Base-by-base conservation (phyloP, 108 stramenopile species). In the Nitzschia putrida region DNA sequence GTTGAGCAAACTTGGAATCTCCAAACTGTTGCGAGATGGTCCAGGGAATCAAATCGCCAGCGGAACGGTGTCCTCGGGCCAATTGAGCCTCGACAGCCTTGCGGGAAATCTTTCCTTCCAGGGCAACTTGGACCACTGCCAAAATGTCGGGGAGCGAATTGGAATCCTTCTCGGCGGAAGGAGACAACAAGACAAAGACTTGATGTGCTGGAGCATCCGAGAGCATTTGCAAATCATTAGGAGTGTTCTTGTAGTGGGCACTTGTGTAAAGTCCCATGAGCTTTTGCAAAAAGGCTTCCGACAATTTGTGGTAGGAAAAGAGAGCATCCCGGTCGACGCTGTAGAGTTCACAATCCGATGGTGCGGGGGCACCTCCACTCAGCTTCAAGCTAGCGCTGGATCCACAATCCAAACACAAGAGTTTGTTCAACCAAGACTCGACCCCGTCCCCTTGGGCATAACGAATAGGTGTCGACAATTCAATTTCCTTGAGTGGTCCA, bases 11-110 rank as follows among this genome's bases (percentile, higher is more conserved):
- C 39, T 93, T 93, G 12, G 85, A 80, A 85, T 98, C 99, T 49
- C 97, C 95, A 84, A 98, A 99, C 77, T 99, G 99, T 73, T 99
- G 99, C 39, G 94, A 85, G 53, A 99, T 81, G n/a, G 97, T 99
- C 99, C 99, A 99, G 5, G 99, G 99, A 72, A 99, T 97, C 44
- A 99, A 73, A 84, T 99, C 99, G 11, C 98, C 99, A 1, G 95
- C 90, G 2, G 95, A 91, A 24, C 97, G 79, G 71, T 98, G 93
- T 2, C 99, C 99, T 22, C 94, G 71, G 13, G 93, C 86, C 16
- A 99, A 77, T 54, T 97, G 94, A 20, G 95, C 95, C 80, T 94
- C 85, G 10, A 98, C 96, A 25, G 93, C 80, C 57, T 95, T 94
- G 2, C 85, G 79, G 13, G 93, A 91, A 64, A 99, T 97, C 61